Conservation (phyloP, 805 yeast species). For the Isabelozyma rhagii region DNA sequence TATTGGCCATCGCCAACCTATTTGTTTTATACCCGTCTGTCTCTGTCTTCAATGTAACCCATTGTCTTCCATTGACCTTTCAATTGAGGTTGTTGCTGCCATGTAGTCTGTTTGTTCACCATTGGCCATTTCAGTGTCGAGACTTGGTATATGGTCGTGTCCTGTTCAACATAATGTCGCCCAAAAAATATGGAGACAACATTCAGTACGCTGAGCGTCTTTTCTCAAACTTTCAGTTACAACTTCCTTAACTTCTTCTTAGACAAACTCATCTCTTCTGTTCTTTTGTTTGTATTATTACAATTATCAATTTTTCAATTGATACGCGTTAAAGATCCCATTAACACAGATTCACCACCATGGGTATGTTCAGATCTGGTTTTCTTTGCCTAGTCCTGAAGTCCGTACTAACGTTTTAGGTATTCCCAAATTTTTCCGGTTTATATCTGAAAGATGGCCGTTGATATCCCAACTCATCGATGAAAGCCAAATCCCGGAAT, state of each 20-base stretch:
- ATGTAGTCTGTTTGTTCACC: not conserved
- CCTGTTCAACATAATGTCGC: not conserved
- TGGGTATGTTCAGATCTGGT: not conserved
- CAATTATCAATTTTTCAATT: not conserved
- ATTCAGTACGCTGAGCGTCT: not conserved
- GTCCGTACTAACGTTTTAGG: constrained; percentile 39
- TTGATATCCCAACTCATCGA: constrained; percentile 77
- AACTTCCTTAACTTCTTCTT: too few species aligned
- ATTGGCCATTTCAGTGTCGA: not conserved
- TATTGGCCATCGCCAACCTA: not conserved
- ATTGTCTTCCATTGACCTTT: not conserved
- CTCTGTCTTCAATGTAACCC: not conserved
- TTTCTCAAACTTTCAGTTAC: too few species aligned
- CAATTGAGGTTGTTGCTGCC: too few species aligned
- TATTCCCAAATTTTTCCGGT: constrained; percentile 95
- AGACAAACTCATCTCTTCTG: not conserved
- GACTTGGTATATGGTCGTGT: not conserved
- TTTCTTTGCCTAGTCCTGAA: not conserved
- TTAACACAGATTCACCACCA: not conserved
- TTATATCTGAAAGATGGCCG: constrained; percentile 99
- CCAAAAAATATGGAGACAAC: not conserved
- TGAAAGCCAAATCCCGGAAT: constrained; percentile 82
- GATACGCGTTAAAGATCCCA: not conserved
- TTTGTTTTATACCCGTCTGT: not conserved
- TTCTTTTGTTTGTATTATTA: not conserved